phyloP scores from a whole-genome alignment of 768 basidiomycete genomes.

The Clavulina sp. region DNA sequence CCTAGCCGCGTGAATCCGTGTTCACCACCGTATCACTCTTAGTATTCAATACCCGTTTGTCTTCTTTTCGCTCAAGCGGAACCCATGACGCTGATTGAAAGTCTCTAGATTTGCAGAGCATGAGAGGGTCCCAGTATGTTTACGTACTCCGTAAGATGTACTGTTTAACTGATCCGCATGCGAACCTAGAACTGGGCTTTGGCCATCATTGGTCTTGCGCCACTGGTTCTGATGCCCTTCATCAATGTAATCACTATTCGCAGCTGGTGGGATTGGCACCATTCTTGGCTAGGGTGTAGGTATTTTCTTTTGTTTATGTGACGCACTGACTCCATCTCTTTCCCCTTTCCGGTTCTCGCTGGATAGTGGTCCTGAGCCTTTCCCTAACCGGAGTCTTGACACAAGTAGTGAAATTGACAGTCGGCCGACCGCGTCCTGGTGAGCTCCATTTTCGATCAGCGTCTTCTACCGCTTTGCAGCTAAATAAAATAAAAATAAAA shows the following conservation, averaged over 20 bases:
- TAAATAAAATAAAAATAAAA: not conserved
- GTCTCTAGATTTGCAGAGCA: constrained; percentile 41
- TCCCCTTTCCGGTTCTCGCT: no score
- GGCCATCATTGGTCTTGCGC: constrained; percentile 34
- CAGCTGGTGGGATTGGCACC: constrained; percentile 81
- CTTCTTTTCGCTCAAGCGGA: constrained; percentile 9
- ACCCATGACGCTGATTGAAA: constrained; percentile 13
- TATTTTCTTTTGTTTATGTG: no score
- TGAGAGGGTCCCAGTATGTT: constrained; percentile 59
- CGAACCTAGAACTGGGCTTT: constrained; percentile 13
- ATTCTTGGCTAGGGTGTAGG: constrained; percentile 16
- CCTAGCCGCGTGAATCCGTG: not conserved
- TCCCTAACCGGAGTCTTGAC: constrained; percentile 66
- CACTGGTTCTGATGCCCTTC: constrained; percentile 46
- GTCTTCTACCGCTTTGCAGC: not conserved
- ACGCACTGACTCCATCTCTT: no score
- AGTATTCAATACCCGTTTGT: constrained; percentile 26
- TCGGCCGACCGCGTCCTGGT: constrained; percentile 84
- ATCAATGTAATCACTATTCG: constrained; percentile 57
- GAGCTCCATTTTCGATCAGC: constrained; percentile 8
- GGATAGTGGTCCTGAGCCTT: constrained; percentile 51
- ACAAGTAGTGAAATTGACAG: constrained; percentile 61
- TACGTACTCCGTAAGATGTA: not conserved
- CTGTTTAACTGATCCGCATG: constrained; percentile 6
- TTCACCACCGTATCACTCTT: constrained; percentile 12